Base-by-base conservation (phyloP, 2,329 filamentous ascomycete genomes). In the Lachnellula hyalina region DNA sequence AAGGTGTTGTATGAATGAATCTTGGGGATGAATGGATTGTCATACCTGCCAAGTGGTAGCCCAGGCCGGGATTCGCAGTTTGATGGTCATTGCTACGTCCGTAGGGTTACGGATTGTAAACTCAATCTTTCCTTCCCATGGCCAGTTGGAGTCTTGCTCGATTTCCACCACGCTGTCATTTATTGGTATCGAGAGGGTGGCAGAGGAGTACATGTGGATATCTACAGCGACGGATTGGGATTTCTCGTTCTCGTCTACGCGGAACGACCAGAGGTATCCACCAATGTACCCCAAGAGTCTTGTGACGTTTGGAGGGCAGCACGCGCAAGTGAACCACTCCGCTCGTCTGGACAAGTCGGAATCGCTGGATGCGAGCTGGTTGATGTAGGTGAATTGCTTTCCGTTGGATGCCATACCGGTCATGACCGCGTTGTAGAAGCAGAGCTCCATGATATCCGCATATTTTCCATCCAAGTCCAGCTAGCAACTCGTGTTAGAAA, bases 261-360 rank as follows among this genome's bases (percentile, higher is more conserved):
- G 71, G 73, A 21, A 75, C 25, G 45, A 75, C 78, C 80, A 83
- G 0, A 82, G 63, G 59, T 83, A 83, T 0, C 81, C 80, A 1
- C 80, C 81, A 25, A 84, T 67, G 23, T 74, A 79, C 0, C 79
- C 82, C 48, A 83, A 75, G 1, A 83, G 67, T 25, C 81, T 72
- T 21, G 77, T 74, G 1, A 85, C 70, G 59, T 84, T 85, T 0
- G 82, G 82, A 3, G 82, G 82, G 62, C 82, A 85, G 58, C 81
- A 85, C 5, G 80, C 79, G 38, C 75, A 77, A 49, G 76, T 77
- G 52, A 84, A 85, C 82, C 82, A 85, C 21, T 78, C 75, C 34
- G 76, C 72, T 14, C 82, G 72, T 53, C 72, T 70, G 19, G 75
- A 82, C 17, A 72, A 71, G 53, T 82, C 73, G 1, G 65, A 64